A percentile compares a stretch with the other conserved stretches of the same genome.
Evolutionary conservation across 257 asterid genomes (phyloP).

Genomic region (Fraxinus cuspidata): DNA sequence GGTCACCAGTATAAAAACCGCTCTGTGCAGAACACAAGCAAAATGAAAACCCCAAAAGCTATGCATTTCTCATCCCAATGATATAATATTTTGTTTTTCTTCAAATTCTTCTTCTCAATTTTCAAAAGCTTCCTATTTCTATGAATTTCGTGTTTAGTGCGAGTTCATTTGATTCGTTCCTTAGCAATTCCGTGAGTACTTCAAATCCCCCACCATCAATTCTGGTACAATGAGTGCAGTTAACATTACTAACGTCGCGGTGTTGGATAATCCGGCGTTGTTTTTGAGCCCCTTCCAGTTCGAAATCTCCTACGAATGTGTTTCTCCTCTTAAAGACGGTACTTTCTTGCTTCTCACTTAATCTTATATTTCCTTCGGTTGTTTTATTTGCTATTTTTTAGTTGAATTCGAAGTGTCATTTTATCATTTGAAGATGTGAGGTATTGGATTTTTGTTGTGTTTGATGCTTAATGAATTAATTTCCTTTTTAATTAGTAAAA

Average conservation of each 20-base stretch:
- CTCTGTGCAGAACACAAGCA: background rate
- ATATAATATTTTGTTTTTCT: constrained; percentile 16
- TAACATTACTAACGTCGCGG: constrained; percentile 84
- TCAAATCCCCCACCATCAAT: background rate
- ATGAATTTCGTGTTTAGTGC: constrained; percentile 27
- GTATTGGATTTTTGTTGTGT: constrained; percentile 1
- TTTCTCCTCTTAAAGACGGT: constrained; percentile 86
- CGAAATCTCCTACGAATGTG: constrained; percentile 96
- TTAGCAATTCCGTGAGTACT: constrained; percentile 14
- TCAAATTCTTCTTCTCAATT: background rate
- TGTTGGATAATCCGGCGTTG: constrained; percentile 93
- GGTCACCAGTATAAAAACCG: constrained; percentile 33
- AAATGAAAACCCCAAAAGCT: constrained; percentile 16
- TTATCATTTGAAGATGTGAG: background rate
- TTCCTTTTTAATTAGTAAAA: background rate
- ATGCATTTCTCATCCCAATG: background rate
- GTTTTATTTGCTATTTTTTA: background rate
- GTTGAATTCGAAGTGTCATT: constrained; percentile 17
- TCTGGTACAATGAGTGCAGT: constrained; percentile 77
- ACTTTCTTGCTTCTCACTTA: constrained; percentile 11
- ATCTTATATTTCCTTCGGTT: background rate
- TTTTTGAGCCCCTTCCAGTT: constrained; percentile 85
- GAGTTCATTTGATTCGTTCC: constrained; percentile 17
- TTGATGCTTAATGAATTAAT: constrained; percentile 5
- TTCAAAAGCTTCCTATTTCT: constrained; percentile 16